Base-by-base conservation (phyloP, 2,329 filamentous ascomycete species). In the Talaromyces piceae region DNA sequence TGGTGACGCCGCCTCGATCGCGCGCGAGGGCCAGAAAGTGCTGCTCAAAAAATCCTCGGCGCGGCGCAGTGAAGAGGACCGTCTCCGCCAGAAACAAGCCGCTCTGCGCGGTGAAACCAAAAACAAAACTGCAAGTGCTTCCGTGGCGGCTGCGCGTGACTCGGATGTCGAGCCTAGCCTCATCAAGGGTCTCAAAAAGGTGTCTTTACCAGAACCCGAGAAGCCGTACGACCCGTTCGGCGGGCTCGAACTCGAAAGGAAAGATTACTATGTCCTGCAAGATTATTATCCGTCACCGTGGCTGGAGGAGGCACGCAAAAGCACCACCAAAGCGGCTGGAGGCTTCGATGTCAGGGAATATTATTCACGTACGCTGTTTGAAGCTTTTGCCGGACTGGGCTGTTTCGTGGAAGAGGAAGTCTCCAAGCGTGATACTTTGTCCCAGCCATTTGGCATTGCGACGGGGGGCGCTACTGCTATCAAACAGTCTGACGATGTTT, bases 141-240 rank as follows among this genome's bases (percentile, higher is more conserved):
- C 46, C 12, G 43, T 51, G 27, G 53, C 59, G 1, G 53, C 57
- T 7, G 56, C 61, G 33, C 59, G 63, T n/a, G 66, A 61, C 11
- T 52, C 59, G 3, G 46, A 52, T 8, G 56, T 53, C 16, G 61
- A 57, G 51, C 56, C 63, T 0, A 73, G 80, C 44, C 64, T 84
- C 2, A 91, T 96, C 68, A 86, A 88, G 59, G 91, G 91, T 1
- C 77, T 96, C 52, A 89, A 87, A 69, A 84, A 76, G 53, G 75
- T 76, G 47, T 73, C 78, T 51, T 76, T 77, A 2, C 78, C 80
- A 1, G 79, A 80, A 30, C 80, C 80, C 5, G 83, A 89, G 60
- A 83, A 83, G 52, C 84, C 88, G 0, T 96, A 95, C 71, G 90
- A 96, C 72, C 87, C 91, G 0, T 95, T 93, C 64, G 89, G 83